Conservation (phyloP, 257 asterid species). For the Eustoma russellianum region DNA sequence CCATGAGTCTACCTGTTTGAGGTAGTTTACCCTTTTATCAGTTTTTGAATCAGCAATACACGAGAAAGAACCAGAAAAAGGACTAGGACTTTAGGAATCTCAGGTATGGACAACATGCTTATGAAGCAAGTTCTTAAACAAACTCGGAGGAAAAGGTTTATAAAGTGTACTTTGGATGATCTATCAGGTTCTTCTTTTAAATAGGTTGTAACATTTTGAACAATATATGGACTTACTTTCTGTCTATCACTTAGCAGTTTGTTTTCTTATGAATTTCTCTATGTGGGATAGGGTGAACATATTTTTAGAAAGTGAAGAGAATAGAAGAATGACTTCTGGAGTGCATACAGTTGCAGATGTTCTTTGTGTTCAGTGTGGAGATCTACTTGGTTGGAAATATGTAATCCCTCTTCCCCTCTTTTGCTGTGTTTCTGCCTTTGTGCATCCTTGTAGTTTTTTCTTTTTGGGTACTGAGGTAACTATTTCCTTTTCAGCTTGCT, state of each 20-base stretch:
- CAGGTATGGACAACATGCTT: too few relatives aligned
- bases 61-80: too few relatives aligned
- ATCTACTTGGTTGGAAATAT: conserved; percentile 82
- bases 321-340: conserved; percentile 72
- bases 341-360: conserved; percentile 68
- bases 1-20: too few relatives aligned
- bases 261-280: not conserved
- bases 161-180: too few relatives aligned
- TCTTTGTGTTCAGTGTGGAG: conserved; percentile 72
- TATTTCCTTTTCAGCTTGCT: conserved; percentile 34
- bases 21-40: too few relatives aligned
- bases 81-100: too few relatives aligned
- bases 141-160: too few relatives aligned
- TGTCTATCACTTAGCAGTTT: not conserved
- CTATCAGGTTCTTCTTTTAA: too few relatives aligned
- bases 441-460: not conserved
- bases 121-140: too few relatives aligned
- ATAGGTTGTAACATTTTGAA: too few relatives aligned
- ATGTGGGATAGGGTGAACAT: conserved; percentile 40
- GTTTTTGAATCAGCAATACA: too few relatives aligned
- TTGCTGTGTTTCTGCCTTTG: not conserved
- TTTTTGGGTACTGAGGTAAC: not conserved
- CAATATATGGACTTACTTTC: too few relatives aligned
- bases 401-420: conserved; percentile 26
- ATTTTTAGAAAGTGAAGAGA: conserved; percentile 53